A percentile compares a stretch with the other conserved stretches of the same genome.
Evolutionary conservation across 371 early-diverging fungal species (phyloP).

Genomic region (Mucor velutinosus): DNA sequence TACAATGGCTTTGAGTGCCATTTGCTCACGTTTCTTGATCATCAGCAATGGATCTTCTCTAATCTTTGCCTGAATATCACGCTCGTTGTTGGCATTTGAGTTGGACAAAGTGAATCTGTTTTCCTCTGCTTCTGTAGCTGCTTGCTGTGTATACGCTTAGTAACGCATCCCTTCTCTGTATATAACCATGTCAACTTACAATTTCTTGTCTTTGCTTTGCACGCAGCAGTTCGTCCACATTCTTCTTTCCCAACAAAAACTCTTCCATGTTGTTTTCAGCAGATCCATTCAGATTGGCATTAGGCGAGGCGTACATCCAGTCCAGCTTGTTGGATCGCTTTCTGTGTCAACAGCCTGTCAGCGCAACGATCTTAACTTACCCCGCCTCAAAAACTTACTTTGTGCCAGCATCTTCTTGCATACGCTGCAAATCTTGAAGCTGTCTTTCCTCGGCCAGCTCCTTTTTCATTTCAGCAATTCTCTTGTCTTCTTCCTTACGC

Average conservation of each 20-base stretch:
- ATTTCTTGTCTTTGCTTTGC: constrained; percentile 50
- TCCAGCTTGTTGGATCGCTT: constrained; percentile 80
- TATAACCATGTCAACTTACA: constrained; percentile 23
- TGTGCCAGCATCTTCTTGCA: constrained; percentile 81
- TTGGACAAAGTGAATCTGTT: constrained; percentile 46
- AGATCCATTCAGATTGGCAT: constrained; percentile 51
- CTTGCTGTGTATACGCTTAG: constrained; percentile 9
- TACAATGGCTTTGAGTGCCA: constrained; percentile 73
- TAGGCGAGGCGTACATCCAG: constrained; percentile 94
- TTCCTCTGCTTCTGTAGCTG: constrained; percentile 19
- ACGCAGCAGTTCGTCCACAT: constrained; percentile 73
- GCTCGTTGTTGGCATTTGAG: constrained; percentile 73
- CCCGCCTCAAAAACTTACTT: constrained; percentile 29
- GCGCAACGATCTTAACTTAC: background rate
- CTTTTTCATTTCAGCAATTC: constrained; percentile 88
- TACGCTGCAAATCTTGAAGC: constrained; percentile 78
- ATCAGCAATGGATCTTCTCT: constrained; percentile 91
- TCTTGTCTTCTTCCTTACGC: constrained; percentile 82
- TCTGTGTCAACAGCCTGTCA: constrained; percentile 29
- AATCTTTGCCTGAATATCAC: constrained; percentile 85
- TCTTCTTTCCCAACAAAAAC: constrained; percentile 87
- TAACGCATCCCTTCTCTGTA: background rate
- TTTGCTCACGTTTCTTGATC: constrained; percentile 87
- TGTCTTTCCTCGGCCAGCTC: constrained; percentile 91
- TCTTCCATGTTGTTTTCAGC: constrained; percentile 80